Evolutionary conservation across 1,284 basidiomycete species (phyloP).

Genomic region (Boletus sp.): DNA sequence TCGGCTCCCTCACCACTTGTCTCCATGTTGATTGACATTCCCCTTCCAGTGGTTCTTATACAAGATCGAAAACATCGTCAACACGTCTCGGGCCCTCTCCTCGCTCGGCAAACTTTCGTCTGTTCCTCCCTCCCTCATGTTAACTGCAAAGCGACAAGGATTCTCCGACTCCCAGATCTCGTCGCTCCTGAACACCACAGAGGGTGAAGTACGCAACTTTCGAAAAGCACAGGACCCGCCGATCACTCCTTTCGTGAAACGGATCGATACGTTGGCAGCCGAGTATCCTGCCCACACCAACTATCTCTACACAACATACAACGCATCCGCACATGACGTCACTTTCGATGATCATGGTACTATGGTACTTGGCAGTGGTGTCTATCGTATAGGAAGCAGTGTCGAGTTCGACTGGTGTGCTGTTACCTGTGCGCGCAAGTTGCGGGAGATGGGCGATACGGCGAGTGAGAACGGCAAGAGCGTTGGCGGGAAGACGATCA

Average conservation of each 20-base stretch:
- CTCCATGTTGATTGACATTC: background rate
- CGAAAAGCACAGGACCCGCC: slow-evolving; percentile 72
- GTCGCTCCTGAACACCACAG: slow-evolving; percentile 64
- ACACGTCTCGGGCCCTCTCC: slow-evolving; percentile 73
- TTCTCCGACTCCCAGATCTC: slow-evolving; percentile 95
- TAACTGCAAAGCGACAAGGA: slow-evolving; percentile 85
- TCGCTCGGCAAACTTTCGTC: slow-evolving; percentile 64
- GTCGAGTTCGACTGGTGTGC: slow-evolving; percentile 99
- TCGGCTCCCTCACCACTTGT: too few species aligned
- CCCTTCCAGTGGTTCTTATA: slow-evolving; percentile 86
- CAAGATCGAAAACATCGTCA: slow-evolving; percentile 97
- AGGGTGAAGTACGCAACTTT: slow-evolving; percentile 76
- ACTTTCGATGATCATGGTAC: slow-evolving; percentile 96
- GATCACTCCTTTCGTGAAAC: slow-evolving; percentile 97
- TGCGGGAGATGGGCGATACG: slow-evolving; percentile 85
- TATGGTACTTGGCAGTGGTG: slow-evolving; percentile 98
- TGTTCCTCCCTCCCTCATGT: slow-evolving; percentile 68
- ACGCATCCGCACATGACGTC: slow-evolving; percentile 94
- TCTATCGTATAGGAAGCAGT: slow-evolving; percentile 96
- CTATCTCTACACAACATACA: slow-evolving; percentile 99
- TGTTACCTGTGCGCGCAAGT: slow-evolving; percentile 91
- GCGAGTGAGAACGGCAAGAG: slow-evolving; percentile 15
- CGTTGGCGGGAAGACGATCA: slow-evolving; percentile 64
- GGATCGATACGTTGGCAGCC: slow-evolving; percentile 98
- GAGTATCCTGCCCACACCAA: slow-evolving; percentile 99